Percentiles rank a stretch among this genome's conserved stretches.
These are phyloP conservation scores for Solanum sparsipilum DNA, from an alignment of 257 asterid species.

Conservation along the genomic window DNA sequence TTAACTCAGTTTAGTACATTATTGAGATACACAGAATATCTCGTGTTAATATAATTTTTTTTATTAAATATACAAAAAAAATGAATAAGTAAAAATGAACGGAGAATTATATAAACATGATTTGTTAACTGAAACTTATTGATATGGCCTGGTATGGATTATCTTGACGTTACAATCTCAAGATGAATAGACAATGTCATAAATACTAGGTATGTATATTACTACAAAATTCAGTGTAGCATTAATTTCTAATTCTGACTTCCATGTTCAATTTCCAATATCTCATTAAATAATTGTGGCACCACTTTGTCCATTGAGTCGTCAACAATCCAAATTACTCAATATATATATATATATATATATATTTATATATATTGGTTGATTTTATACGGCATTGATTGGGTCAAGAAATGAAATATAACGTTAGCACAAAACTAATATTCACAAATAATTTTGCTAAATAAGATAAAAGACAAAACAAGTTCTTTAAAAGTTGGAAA, in stretches of 20 bases:
- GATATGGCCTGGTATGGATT: not conserved
- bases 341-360: too few relatives aligned
- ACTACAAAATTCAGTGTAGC: not conserved
- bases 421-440: not conserved
- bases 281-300: not conserved
- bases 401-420: not conserved
- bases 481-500: not conserved
- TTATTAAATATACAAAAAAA: too few relatives aligned
- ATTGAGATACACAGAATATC: rapidly evolving
- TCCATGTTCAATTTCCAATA: not conserved
- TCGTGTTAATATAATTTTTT: too few relatives aligned
- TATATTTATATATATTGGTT: not conserved
- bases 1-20: not conserved
- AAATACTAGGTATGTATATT: not conserved
- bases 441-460: not conserved
- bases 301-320: not conserved
- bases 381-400: not conserved
- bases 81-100: too few relatives aligned
- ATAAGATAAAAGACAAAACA: not conserved
- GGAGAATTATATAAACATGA: too few relatives aligned
- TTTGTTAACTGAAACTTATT: not conserved
- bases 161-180: not conserved
- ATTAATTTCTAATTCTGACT: not conserved
- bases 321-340: not conserved
- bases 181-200: not conserved